Evolutionary conservation across 2,329 filamentous ascomycete species (phyloP).

Genomic region (Monilinia aucupariae): DNA sequence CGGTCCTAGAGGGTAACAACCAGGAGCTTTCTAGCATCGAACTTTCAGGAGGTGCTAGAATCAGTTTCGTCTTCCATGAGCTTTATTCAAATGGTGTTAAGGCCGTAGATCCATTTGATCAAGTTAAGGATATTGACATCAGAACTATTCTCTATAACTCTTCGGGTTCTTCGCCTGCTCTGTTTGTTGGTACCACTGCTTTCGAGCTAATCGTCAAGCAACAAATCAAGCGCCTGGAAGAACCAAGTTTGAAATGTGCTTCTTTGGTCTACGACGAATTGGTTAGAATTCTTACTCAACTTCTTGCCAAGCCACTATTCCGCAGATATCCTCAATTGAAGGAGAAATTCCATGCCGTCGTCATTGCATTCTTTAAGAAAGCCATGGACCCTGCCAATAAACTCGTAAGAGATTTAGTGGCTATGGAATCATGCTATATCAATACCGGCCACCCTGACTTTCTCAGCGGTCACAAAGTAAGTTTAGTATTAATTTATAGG

Average conservation of each 20-base stretch:
- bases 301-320: constrained; percentile 84
- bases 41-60: constrained; percentile 92
- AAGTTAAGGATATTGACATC: constrained; percentile 96
- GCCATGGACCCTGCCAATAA: constrained; percentile 98
- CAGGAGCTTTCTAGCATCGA: constrained; percentile 91
- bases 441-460: constrained; percentile 99
- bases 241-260: constrained; percentile 95
- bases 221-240: constrained; percentile 93
- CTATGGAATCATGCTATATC: constrained; percentile 96
- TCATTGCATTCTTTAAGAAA: constrained; percentile 95
- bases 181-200: constrained; percentile 96
- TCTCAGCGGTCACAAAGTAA: constrained; percentile 82
- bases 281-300: constrained; percentile 86
- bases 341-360: constrained; percentile 92
- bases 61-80: constrained; percentile 99
- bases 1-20: constrained; percentile 93
- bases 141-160: constrained; percentile 97
- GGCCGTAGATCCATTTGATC: constrained; percentile 93
- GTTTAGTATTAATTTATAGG: constrained; percentile 5
- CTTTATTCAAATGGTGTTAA: constrained; percentile 96
- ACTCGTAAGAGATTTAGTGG: constrained; percentile 83
- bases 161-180: constrained; percentile 91
- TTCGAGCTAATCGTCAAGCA: constrained; percentile 99
- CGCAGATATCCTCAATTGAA: constrained; percentile 89
- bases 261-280: constrained; percentile 96